phyloP scores from a whole-genome alignment of 129 eudicot species.

The Lactuca sativa region DNA sequence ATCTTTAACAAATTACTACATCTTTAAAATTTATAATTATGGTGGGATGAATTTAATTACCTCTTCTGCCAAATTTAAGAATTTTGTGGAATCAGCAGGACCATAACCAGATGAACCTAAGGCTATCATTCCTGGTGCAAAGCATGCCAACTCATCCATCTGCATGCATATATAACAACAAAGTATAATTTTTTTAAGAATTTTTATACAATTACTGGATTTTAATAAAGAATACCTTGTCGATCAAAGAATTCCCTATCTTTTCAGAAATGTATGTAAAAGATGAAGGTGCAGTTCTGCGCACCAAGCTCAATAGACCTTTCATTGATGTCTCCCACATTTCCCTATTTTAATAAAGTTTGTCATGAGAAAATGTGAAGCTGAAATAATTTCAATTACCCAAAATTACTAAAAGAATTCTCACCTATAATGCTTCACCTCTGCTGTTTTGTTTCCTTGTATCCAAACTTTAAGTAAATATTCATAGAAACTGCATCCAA shows the following conservation, averaged over 20 bases:
- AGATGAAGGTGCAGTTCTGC: conserved; percentile 82
- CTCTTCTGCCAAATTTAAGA: conserved; percentile 90
- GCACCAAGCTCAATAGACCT: conserved; percentile 88
- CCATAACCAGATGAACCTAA: conserved; percentile 88
- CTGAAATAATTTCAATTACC: background rate
- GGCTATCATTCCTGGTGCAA: conserved; percentile 99
- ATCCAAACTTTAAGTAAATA: conserved; percentile 98
- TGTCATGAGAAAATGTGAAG: background rate
- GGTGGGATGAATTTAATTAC: conserved; percentile 28
- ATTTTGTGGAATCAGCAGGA: conserved; percentile 67
- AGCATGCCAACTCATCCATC: conserved; percentile 99
- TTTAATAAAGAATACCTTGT: conserved; percentile 54
- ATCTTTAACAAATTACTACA: background rate
- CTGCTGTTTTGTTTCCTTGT: conserved; percentile 89
- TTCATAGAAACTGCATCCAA: conserved; percentile 86
- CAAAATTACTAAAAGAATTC: conserved; percentile 10
- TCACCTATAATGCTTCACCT: conserved; percentile 93
- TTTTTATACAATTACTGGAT: background rate
- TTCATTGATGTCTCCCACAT: conserved; percentile 99
- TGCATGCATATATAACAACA: conserved; percentile 45
- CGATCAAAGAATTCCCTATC: conserved; percentile 64
- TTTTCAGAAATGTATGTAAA: conserved; percentile 87
- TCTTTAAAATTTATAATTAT: background rate
- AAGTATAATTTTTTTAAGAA: background rate
- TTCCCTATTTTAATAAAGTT: conserved; percentile 53